Conservation (phyloP, 495 filamentous ascomycete species). For the Penicillium bialowiezense region DNA sequence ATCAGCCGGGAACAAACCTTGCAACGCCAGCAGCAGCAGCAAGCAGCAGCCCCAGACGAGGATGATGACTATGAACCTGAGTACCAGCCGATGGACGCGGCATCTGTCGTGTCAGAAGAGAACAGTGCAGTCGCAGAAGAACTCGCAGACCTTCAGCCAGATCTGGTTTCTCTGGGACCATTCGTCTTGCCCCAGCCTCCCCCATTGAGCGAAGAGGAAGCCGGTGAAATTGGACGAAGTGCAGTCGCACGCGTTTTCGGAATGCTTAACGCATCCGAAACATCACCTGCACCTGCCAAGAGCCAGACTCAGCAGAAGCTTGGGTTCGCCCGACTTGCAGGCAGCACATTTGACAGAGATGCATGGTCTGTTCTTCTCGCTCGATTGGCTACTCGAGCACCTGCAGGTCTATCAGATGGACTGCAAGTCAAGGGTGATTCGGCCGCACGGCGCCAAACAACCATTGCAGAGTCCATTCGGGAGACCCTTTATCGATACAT, state of each 20-base stretch:
- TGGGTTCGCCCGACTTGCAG: conserved; percentile 81
- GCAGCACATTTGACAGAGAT: conserved; percentile 80
- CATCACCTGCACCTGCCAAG: conserved; percentile 51
- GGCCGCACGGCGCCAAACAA: conserved; percentile 16
- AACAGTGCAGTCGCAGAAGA: conserved; percentile 63
- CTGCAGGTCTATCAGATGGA: conserved; percentile 59
- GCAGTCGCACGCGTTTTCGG: conserved; percentile 74
- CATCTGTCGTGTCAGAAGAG: conserved; percentile 69
- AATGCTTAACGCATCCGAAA: conserved; percentile 68
- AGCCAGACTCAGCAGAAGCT: conserved; percentile 35
- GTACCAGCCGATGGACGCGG: conserved; percentile 68
- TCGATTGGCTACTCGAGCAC: conserved; percentile 78
- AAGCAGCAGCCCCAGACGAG: conserved; percentile 62
- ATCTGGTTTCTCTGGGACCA: conserved; percentile 57
- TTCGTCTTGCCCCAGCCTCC: conserved; percentile 81
- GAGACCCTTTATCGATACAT: conserved; percentile 79
- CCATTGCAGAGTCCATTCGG: conserved; percentile 66
- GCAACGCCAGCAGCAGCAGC: conserved; percentile 38
- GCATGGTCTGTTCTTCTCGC: conserved; percentile 87
- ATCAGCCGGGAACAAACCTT: conserved; percentile 39
- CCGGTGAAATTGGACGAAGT: conserved; percentile 61
- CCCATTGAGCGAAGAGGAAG: conserved; percentile 64
- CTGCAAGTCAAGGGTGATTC: conserved; percentile 30
- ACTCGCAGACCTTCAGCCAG: conserved; percentile 45
- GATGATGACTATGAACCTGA: conserved; percentile 90